Evolutionary conservation across 116 monocot genomes (phyloP).

Genomic region (Dioscorea cayenensis): DNA sequence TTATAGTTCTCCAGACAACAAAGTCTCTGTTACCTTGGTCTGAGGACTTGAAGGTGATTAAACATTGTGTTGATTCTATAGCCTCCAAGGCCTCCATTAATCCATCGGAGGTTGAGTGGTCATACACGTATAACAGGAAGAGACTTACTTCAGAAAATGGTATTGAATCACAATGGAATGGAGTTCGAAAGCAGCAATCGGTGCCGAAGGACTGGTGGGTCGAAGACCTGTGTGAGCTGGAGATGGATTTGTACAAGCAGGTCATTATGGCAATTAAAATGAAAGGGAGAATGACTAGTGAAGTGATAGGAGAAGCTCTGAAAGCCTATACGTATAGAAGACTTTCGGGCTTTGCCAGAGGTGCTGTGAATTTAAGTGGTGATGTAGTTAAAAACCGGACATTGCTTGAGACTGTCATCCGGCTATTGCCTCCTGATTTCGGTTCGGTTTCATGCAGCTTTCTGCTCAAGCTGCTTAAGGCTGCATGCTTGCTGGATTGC

Average conservation of each 20-base stretch:
- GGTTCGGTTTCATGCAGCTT: constrained; percentile 78
- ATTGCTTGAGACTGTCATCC: constrained; percentile 53
- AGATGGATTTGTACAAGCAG: constrained; percentile 56
- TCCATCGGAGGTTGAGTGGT: constrained; percentile 77
- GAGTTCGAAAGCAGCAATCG: constrained; percentile 40
- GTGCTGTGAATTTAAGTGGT: constrained; percentile 20
- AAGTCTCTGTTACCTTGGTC: constrained; percentile 59
- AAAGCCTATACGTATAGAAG: constrained; percentile 63
- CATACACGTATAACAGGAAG: constrained; percentile 74
- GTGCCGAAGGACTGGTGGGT: constrained; percentile 97
- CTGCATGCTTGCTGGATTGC: constrained; percentile 43
- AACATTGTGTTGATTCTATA: constrained; percentile 62
- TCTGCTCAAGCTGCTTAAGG: constrained; percentile 50
- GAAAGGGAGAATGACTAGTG: constrained; percentile 36
- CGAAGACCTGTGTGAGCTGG: constrained; percentile 81
- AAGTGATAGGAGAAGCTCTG: constrained; percentile 79
- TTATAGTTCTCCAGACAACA: constrained; percentile 75
- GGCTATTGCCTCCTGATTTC: constrained; percentile 56
- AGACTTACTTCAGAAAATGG: constrained; percentile 43
- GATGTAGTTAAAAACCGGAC: constrained; percentile 32
- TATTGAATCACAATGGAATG: constrained; percentile 38
- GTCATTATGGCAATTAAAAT: constrained; percentile 53
- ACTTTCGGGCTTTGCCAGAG: constrained; percentile 51
- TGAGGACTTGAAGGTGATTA: constrained; percentile 69
- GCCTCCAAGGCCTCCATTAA: constrained; percentile 70